phyloP scores from a whole-genome alignment of 208 protist genomes.

The Crithidia fasciculata region DNA sequence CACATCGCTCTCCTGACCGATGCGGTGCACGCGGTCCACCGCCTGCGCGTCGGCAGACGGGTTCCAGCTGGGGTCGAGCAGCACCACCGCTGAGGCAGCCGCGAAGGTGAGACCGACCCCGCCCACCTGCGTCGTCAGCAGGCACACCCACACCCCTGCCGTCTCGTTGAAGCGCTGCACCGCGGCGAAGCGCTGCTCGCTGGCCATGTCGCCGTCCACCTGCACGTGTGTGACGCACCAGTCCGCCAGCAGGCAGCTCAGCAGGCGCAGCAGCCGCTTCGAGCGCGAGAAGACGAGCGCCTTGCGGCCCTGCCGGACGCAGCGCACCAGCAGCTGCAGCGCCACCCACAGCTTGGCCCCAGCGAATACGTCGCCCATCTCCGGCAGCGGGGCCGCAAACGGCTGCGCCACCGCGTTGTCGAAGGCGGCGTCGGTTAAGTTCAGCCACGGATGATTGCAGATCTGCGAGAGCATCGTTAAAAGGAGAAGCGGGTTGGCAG shows the following conservation, averaged over 20 bases:
- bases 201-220: slow-evolving; percentile 69
- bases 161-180: slow-evolving; percentile 91
- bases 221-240: slow-evolving; percentile 51
- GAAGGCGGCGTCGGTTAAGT: slow-evolving; percentile 59
- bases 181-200: slow-evolving; percentile 43
- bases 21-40: slow-evolving; percentile 96
- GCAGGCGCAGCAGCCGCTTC: slow-evolving; percentile 67
- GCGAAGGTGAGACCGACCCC: slow-evolving; percentile 97
- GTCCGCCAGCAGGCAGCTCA: slow-evolving; percentile 46
- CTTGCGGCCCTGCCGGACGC: slow-evolving; percentile 56
- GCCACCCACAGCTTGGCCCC: slow-evolving; percentile 70
- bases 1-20: slow-evolving; percentile 96
- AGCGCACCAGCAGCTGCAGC: slow-evolving; percentile 50
- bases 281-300: slow-evolving; percentile 82
- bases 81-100: slow-evolving; percentile 95
- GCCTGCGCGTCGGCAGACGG: slow-evolving; percentile 96
- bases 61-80: slow-evolving; percentile 98
- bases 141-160: slow-evolving; percentile 76
- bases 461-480: slow-evolving; percentile 71
- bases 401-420: slow-evolving; percentile 40
- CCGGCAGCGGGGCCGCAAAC: slow-evolving; percentile 32
- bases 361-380: slow-evolving; percentile 64
- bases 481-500: slow-evolving; percentile 57
- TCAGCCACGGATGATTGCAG: slow-evolving; percentile 86
- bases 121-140: slow-evolving; percentile 97